Evolutionary conservation across 2,329 filamentous ascomycete genomes (phyloP), one percentile per base, ranked within the genome.

Genomic region (Scolecobasidium constrictum): DNA sequence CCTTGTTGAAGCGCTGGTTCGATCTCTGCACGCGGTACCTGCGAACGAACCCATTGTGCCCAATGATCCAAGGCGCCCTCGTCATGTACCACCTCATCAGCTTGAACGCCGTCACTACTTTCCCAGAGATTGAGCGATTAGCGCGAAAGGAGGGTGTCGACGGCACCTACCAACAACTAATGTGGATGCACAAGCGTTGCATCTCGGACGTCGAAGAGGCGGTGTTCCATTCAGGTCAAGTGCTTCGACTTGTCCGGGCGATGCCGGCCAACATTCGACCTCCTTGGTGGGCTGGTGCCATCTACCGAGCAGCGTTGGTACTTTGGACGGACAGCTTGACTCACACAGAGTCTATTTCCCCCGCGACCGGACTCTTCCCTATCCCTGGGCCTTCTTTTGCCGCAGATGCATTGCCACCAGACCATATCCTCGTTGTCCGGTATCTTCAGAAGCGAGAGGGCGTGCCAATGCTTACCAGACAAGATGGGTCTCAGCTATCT

Each of bases 81-180:
- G 72, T 81, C 35, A 70, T 85, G 47, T 84, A 81, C 56, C 81
- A 86, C 51, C 68, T 85, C 34, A 77, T 85, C 54, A 78, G 73
- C 38, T 68, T 86, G 46, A 83, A 83, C 50, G 72, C 76, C 6
- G 72, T 82, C 20, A 79, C 78, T 13, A 77, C 76, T 58, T 82
- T 84, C 53, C 68, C 74, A 2, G 75, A 79, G 50, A 75, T 84
- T 36, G 81, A 85, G 61, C 68, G 72, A 3, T 64, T 84, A 7
- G 80, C 80, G 3, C 71, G 80, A 13, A 68, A 72, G 26, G 78
- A 83, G 46, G 67, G 63, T 17, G 67, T 75, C 36, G 71, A 78
- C 47, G 70, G 69, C 5, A 67, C 68, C 3, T 72, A 71, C 52
- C 72, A 73, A 63, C 57, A 74, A 31, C 62, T 71, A 12, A 54